Conservation (phyloP, 306 rosid species). For the Malus asiatica region DNA sequence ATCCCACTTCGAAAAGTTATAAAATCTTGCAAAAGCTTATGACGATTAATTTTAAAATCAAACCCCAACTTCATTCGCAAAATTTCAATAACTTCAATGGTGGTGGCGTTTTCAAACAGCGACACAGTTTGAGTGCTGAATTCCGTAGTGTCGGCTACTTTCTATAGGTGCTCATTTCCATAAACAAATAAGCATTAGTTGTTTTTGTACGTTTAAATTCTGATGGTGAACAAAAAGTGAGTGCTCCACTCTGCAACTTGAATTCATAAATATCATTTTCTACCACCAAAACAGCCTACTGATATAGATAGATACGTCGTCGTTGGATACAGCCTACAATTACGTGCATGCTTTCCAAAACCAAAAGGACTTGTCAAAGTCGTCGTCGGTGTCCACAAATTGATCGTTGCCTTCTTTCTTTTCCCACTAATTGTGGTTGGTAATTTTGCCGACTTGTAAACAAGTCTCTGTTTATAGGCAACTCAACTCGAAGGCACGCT, state of each 20-base stretch:
- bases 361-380: neutral
- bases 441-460: neutral
- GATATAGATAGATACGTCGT: neutral
- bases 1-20: too few relatives aligned
- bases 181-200: neutral
- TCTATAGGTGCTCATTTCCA: neutral
- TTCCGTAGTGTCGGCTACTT: too few relatives aligned
- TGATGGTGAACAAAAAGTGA: neutral
- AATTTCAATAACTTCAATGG: neutral
- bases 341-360: neutral
- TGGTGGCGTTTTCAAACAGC: neutral
- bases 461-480: neutral
- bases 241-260: neutral
- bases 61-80: too few relatives aligned
- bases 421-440: constrained; percentile 7
- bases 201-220: neutral
- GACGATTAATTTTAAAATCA: too few relatives aligned
- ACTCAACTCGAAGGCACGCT: neutral
- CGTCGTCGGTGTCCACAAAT: neutral
- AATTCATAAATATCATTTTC: neutral
- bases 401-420: neutral
- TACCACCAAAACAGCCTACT: neutral
- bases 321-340: neutral
- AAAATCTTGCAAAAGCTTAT: too few relatives aligned
- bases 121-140: neutral